Conservation (phyloP, 2,329 filamentous ascomycete species). For the Lachnellula arida region DNA sequence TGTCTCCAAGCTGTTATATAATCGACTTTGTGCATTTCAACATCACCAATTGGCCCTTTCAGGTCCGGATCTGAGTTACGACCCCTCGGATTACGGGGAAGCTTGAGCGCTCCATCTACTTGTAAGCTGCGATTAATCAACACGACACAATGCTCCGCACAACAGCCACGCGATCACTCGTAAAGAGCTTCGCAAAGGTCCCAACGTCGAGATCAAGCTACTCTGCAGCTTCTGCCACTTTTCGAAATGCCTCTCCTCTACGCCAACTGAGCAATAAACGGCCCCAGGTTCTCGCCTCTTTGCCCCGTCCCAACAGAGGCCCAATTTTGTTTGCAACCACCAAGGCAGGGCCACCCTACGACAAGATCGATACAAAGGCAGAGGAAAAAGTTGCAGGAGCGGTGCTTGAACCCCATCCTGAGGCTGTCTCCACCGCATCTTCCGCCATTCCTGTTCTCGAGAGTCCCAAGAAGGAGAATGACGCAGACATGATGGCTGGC, state of each 20-base stretch:
- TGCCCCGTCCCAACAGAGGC: constrained; percentile 38
- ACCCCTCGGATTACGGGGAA: constrained; percentile 22
- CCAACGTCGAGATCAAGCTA: constrained; percentile 22
- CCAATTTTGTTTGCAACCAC: constrained; percentile 40
- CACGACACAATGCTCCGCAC: constrained; percentile 30
- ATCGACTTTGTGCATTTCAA: constrained; percentile 1
- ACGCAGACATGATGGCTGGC: constrained; percentile 49
- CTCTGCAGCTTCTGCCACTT: constrained; percentile 22
- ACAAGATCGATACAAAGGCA: constrained; percentile 48
- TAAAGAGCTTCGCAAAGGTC: constrained; percentile 26
- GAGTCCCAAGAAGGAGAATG: constrained; percentile 25
- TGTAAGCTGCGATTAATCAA: constrained; percentile 11
- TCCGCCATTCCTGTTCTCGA: constrained; percentile 48
- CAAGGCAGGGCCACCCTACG: constrained; percentile 27
- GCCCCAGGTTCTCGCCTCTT: constrained; percentile 16
- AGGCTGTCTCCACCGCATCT: constrained; percentile 56
- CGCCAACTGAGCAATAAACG: constrained; percentile 22
- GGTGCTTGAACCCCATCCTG: constrained; percentile 55
- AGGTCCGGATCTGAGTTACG: constrained; percentile 3
- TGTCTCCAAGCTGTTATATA: not conserved
- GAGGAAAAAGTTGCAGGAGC: constrained; percentile 51
- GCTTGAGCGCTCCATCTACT: constrained; percentile 5
- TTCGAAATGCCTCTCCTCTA: constrained; percentile 16
- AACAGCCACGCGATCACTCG: constrained; percentile 26
- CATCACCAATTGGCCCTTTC: constrained; percentile 13